Conservation (phyloP, 148 eudicot species). For the Camellia granthamiana region DNA sequence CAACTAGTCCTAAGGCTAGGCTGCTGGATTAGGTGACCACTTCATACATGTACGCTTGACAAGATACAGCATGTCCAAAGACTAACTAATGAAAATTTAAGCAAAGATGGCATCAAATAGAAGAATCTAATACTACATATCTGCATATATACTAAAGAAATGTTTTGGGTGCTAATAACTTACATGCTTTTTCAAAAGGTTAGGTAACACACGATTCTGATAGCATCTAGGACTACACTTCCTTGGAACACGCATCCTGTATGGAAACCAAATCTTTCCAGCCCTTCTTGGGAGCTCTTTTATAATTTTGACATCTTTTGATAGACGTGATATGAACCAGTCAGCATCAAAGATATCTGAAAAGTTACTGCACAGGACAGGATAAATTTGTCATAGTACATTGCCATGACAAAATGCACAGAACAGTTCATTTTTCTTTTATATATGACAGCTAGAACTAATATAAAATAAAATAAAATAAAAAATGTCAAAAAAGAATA, state of each 20-base stretch:
- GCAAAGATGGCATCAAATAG: not conserved
- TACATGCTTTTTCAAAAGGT: constrained; percentile 80
- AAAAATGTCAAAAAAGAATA: not conserved
- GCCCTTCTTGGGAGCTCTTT: constrained; percentile 72
- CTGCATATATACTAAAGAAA: not conserved
- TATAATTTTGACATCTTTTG: constrained; percentile 71
- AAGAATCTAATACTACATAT: not conserved
- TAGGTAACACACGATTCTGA: constrained; percentile 67
- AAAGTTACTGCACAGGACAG: constrained; percentile 67
- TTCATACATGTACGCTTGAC: not conserved
- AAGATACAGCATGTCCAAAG: not conserved
- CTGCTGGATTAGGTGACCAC: not conserved
- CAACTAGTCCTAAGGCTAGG: not conserved
- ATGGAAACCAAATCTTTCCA: constrained; percentile 48
- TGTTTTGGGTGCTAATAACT: constrained; percentile 27
- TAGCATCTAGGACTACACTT: constrained; percentile 85
- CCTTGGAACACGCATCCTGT: constrained; percentile 91
- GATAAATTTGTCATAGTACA: constrained; percentile 12
- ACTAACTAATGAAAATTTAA: not conserved
- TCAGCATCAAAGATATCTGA: constrained; percentile 84
- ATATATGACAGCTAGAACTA: not conserved
- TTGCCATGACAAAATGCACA: not conserved
- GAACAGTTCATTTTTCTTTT: not conserved
- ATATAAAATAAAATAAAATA: not conserved
- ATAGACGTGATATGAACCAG: constrained; percentile 73